A percentile compares a stretch with the other conserved stretches of the same genome.
Conservation (phyloP, 1,284 basidiomycete genomes). For the Taiwanofungus camphoratus region DNA sequence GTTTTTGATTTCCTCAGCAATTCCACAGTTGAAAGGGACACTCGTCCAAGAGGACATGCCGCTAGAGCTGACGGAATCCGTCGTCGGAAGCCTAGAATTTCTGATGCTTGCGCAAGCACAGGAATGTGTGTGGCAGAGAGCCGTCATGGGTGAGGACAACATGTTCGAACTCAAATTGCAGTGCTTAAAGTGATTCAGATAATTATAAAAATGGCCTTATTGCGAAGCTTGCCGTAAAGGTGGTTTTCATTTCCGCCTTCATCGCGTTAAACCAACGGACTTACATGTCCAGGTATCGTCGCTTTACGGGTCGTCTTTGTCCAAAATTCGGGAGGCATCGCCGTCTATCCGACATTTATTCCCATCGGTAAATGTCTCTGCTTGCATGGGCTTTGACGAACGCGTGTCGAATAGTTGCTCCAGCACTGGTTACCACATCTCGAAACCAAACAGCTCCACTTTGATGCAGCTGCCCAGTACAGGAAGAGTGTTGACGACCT, state of each 20-base stretch:
- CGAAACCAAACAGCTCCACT: conserved; percentile 81
- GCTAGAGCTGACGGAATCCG: conserved; percentile 59
- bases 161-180: conserved; percentile 6
- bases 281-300: conserved; percentile 50
- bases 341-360: conserved; percentile 43
- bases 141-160: conserved; percentile 77
- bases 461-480: conserved; percentile 86
- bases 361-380: conserved; percentile 41
- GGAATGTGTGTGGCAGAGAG: conserved; percentile 95
- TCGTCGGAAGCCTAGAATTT: conserved; percentile 62
- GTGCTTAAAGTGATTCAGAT: conserved; percentile 29
- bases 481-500: conserved; percentile 88
- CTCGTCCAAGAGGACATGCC: conserved; percentile 49
- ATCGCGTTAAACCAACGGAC: too few species aligned
- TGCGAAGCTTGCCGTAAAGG: conserved; percentile 80
- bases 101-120: conserved; percentile 94
- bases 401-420: neutral
- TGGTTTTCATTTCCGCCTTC: neutral
- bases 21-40: conserved; percentile 52
- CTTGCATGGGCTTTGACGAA: too few species aligned
- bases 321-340: conserved; percentile 44
- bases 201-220: conserved; percentile 81
- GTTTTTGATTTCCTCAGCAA: conserved; percentile 52
- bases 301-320: conserved; percentile 58
- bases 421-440: conserved; percentile 83